Evolutionary conservation across 2,329 filamentous ascomycete species (phyloP).

Genomic region (Ambrosiella cleistominuta): DNA sequence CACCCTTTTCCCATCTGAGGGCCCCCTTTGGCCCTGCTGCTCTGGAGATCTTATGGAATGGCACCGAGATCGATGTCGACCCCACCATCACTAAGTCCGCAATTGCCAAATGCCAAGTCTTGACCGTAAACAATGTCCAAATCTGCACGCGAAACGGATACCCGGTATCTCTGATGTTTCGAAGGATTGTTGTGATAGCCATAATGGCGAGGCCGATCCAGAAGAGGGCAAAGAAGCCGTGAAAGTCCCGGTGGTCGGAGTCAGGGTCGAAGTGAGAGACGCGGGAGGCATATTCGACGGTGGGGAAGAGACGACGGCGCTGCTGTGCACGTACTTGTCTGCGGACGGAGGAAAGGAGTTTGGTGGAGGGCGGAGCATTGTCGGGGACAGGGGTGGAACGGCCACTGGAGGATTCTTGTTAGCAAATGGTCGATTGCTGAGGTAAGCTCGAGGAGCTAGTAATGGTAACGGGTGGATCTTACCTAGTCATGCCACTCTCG

Average conservation of each 20-base stretch:
- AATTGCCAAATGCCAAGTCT: slow-evolving; percentile 70
- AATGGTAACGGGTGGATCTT: neutral
- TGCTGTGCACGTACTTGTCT: slow-evolving; percentile 69
- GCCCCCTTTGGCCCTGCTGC: slow-evolving; percentile 24
- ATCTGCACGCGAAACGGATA: slow-evolving; percentile 71
- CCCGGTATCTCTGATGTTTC: slow-evolving; percentile 88
- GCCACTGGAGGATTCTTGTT: slow-evolving; percentile 36
- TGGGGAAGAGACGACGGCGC: slow-evolving; percentile 74
- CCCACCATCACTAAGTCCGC: slow-evolving; percentile 75
- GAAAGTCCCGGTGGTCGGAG: slow-evolving; percentile 85
- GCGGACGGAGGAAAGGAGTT: slow-evolving; percentile 68
- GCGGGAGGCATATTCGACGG: slow-evolving; percentile 74
- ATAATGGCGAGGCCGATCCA: slow-evolving; percentile 96
- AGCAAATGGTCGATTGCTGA: neutral
- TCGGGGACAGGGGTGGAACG: slow-evolving; percentile 66
- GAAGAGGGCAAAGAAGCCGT: slow-evolving; percentile 94
- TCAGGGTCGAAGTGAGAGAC: slow-evolving; percentile 90
- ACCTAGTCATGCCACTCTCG: slow-evolving; percentile 9
- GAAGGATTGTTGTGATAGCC: slow-evolving; percentile 83
- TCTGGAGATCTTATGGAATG: slow-evolving; percentile 53
- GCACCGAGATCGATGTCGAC: slow-evolving; percentile 53
- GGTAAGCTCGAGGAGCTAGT: neutral
- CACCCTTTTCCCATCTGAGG: slow-evolving; percentile 57
- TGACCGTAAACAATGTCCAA: slow-evolving; percentile 73
- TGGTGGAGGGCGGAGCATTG: slow-evolving; percentile 83